Percentiles rank a stretch among this genome's conserved stretches.
These are phyloP conservation scores for Rubus parviflorus DNA, from an alignment of 306 rosid genomes.

Conservation along the genomic window DNA sequence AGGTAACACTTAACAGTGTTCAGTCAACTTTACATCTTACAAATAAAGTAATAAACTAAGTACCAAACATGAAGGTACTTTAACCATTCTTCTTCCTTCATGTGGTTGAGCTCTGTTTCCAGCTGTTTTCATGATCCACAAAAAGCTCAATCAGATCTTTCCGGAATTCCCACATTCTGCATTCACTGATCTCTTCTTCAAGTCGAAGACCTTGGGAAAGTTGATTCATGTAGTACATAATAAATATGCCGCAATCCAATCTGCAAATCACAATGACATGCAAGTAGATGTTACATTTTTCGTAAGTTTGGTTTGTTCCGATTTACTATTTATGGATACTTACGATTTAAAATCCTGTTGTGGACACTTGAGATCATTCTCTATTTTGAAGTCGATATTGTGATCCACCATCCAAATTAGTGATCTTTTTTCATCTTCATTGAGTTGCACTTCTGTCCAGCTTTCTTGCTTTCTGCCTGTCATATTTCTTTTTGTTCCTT, in stretches of 20 bases:
- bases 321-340: background rate
- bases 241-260: background rate
- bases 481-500: background rate
- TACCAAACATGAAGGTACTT: no score
- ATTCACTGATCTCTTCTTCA: background rate
- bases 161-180: constrained; percentile 1
- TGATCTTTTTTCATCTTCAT: background rate
- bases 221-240: background rate
- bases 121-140: background rate
- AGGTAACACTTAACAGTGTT: no score
- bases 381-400: background rate
- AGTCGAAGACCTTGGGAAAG: background rate
- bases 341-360: background rate
- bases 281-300: background rate
- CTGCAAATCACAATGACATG: background rate
- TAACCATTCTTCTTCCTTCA: background rate
- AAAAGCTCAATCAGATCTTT: background rate
- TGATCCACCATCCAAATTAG: background rate
- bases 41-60: no score
- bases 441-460: background rate
- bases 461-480: background rate
- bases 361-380: background rate
- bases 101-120: background rate
- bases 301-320: background rate
- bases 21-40: no score